Percentiles rank a stretch among this genome's conserved stretches.
These are phyloP conservation scores for Evernia prunastri DNA, from an alignment of 495 filamentous ascomycete genomes.

Conservation along the genomic window DNA sequence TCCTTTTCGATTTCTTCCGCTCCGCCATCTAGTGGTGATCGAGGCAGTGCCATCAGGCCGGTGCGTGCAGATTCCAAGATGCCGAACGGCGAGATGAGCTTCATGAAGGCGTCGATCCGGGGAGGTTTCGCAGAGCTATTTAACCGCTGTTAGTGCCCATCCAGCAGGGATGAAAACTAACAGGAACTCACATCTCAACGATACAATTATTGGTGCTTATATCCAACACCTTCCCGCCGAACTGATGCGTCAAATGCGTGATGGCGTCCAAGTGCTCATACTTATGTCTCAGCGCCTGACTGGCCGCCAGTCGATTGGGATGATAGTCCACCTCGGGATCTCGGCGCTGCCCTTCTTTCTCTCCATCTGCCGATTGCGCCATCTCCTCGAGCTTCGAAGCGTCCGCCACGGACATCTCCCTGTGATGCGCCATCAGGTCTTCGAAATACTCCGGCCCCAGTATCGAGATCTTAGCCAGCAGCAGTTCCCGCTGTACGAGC, in stretches of 20 bases:
- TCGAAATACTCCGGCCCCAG: conserved; percentile 97
- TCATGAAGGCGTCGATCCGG: conserved; percentile 95
- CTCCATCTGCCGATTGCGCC: conserved; percentile 33
- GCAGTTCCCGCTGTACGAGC: conserved; percentile 90
- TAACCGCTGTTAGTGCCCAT: neutral
- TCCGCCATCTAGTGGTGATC: conserved; percentile 74
- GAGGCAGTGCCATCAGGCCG: conserved; percentile 91
- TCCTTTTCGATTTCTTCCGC: conserved; percentile 71
- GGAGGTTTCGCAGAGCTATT: conserved; percentile 86
- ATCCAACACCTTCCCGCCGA: conserved; percentile 93
- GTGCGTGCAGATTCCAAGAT: conserved; percentile 92
- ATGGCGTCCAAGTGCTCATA: conserved; percentile 93
- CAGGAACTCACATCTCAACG: conserved; percentile 76
- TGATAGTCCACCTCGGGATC: conserved; percentile 62
- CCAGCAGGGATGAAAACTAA: neutral
- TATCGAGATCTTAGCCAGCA: conserved; percentile 95
- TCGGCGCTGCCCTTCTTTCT: conserved; percentile 28
- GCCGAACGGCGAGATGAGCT: conserved; percentile 90
- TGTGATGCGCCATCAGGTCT: conserved; percentile 89
- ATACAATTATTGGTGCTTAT: conserved; percentile 98
- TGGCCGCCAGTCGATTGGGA: conserved; percentile 72
- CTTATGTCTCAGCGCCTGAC: conserved; percentile 88
- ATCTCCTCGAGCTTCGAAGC: conserved; percentile 33
- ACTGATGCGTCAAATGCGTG: conserved; percentile 93
- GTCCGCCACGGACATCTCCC: conserved; percentile 55